Evolutionary conservation across 2,329 filamentous ascomycete genomes (phyloP).

Genomic region (Elsinoe australis): DNA sequence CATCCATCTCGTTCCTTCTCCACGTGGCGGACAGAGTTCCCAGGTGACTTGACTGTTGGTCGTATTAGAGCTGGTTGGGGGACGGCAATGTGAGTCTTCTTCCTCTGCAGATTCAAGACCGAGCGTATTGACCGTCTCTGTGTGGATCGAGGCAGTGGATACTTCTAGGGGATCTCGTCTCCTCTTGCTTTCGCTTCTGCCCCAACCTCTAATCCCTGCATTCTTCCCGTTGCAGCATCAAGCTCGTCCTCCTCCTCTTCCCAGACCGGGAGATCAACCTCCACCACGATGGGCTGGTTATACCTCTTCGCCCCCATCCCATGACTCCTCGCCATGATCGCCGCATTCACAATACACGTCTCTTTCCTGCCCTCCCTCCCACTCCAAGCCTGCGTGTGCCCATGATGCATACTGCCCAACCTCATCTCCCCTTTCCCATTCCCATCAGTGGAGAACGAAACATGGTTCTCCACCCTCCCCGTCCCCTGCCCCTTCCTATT

Average conservation of each 20-base stretch:
- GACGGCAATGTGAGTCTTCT: too few species aligned
- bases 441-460: conserved; percentile 6
- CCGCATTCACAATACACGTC: conserved; percentile 74
- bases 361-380: conserved; percentile 44
- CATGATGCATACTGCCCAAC: conserved; percentile 13
- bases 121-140: too few species aligned
- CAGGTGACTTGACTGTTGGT: too few species aligned
- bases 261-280: conserved; percentile 63
- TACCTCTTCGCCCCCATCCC: conserved; percentile 50
- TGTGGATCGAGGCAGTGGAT: too few species aligned
- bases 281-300: conserved; percentile 77
- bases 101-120: too few species aligned
- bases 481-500: neutral
- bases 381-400: neutral
- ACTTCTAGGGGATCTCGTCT: too few species aligned
- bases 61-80: neutral
- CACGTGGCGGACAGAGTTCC: neutral
- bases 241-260: conserved; percentile 23
- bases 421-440: conserved; percentile 4
- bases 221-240: too few species aligned
- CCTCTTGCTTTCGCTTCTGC: neutral
- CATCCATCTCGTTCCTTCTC: conserved; percentile 2
- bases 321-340: conserved; percentile 61
- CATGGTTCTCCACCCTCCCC: conserved; percentile 12
- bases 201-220: neutral